Percentiles rank a stretch among this genome's conserved stretches.
These are phyloP conservation scores for Gorgonomyces haynaldii DNA, from an alignment of 192 early-diverging fungal species.

Conservation along the genomic window DNA sequence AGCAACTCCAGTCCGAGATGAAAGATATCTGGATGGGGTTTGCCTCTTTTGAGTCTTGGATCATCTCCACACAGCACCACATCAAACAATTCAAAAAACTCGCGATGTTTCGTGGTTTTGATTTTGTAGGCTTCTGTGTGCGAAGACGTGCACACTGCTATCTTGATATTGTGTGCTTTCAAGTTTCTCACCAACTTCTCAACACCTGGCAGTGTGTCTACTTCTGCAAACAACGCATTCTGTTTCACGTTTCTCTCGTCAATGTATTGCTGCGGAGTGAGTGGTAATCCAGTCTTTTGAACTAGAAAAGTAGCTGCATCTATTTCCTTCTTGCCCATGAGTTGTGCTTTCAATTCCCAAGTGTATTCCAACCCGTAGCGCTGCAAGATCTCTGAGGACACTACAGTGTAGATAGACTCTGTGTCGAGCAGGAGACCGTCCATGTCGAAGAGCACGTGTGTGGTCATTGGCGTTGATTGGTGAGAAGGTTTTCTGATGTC, in stretches of 20 bases:
- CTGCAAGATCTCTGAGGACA: slow-evolving; percentile 67
- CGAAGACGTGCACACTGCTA: slow-evolving; percentile 72
- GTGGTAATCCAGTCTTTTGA: slow-evolving; percentile 47
- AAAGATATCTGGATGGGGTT: slow-evolving; percentile 90
- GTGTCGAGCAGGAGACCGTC: slow-evolving; percentile 56
- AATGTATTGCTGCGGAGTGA: slow-evolving; percentile 75
- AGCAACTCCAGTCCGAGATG: slow-evolving; percentile 52
- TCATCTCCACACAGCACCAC: slow-evolving; percentile 84
- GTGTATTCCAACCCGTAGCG: slow-evolving; percentile 46
- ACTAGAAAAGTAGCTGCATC: slow-evolving; percentile 53
- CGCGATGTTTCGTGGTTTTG: slow-evolving; percentile 59
- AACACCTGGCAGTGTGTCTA: slow-evolving; percentile 49
- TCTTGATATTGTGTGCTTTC: slow-evolving; percentile 58
- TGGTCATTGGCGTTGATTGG: background rate
- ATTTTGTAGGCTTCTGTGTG: slow-evolving; percentile 57
- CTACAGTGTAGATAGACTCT: slow-evolving; percentile 79
- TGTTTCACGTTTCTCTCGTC: slow-evolving; percentile 43
- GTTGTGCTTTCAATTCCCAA: slow-evolving; percentile 25
- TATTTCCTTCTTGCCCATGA: slow-evolving; percentile 24
- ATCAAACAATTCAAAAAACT: slow-evolving; percentile 71
- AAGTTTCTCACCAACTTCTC: slow-evolving; percentile 58
- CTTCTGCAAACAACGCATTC: slow-evolving; percentile 44
- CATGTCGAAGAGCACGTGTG: slow-evolving; percentile 23
- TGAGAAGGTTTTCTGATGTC: slow-evolving; percentile 5
- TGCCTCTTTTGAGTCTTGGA: slow-evolving; percentile 57